phyloP scores from a whole-genome alignment of 2,329 filamentous ascomycete genomes.

The Trichoderma endophyticum region DNA sequence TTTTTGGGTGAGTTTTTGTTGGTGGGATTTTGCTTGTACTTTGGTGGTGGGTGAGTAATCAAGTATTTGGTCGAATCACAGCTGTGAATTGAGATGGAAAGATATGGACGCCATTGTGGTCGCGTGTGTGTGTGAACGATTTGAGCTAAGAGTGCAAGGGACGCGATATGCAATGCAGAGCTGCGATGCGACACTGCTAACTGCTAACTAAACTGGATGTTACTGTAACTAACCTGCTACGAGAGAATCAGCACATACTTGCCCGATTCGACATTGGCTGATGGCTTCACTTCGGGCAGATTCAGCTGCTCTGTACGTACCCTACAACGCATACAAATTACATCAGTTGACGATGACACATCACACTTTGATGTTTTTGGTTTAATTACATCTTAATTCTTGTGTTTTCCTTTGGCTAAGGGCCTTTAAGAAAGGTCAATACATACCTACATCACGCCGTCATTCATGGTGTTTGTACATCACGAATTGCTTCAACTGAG shows the following conservation, averaged over 20 bases:
- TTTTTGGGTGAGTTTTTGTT: background rate
- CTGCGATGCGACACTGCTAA: background rate
- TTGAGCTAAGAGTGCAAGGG: background rate
- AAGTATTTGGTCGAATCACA: background rate
- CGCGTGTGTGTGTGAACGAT: no score
- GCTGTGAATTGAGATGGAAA: background rate
- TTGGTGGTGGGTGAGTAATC: background rate
- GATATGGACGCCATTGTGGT: no score
- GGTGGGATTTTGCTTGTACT: background rate
- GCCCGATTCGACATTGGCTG: background rate
- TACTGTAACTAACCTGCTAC: background rate
- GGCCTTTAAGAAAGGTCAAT: no score
- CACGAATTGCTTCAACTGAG: background rate
- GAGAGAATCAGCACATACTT: background rate
- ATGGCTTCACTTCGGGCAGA: background rate
- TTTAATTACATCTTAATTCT: background rate
- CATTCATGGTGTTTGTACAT: background rate
- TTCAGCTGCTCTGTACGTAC: background rate
- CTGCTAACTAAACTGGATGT: background rate
- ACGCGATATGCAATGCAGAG: background rate
- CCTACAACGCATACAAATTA: background rate
- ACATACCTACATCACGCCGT: no score
- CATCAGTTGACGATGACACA: background rate
- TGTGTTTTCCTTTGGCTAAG: background rate
- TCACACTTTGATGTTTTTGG: rapidly evolving